Conservation (phyloP, 345 rosid species). For the Triadica sebifera region DNA sequence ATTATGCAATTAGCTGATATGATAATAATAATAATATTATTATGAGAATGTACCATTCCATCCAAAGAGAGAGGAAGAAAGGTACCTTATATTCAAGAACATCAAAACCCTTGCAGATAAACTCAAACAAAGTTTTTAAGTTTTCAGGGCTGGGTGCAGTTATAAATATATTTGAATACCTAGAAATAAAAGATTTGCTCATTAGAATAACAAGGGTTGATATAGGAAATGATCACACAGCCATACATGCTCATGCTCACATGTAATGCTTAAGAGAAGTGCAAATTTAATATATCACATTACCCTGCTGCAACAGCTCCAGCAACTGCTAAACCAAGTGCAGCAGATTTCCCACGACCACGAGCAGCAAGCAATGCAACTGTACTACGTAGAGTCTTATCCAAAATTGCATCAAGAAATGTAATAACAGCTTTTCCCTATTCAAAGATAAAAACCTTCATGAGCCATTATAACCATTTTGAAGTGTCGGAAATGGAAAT, state of each 20-base stretch:
- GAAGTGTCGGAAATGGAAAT: too few species aligned
- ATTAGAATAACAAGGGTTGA: slow-evolving; percentile 20
- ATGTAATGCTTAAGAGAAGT: neutral
- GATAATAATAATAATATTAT: neutral
- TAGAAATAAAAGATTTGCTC: slow-evolving; percentile 22
- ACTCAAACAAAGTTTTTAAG: slow-evolving; percentile 80
- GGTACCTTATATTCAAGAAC: slow-evolving; percentile 82
- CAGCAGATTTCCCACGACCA: slow-evolving; percentile 98
- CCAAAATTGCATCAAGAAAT: slow-evolving; percentile 89
- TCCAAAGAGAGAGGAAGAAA: slow-evolving; percentile 14
- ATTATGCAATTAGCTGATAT: neutral
- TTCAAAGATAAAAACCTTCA: slow-evolving; percentile 19
- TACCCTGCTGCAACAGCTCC: slow-evolving; percentile 98
- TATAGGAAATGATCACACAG: neutral
- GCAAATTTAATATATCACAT: neutral
- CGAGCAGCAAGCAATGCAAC: slow-evolving; percentile 96
- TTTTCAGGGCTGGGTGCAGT: slow-evolving; percentile 98
- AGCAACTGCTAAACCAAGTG: slow-evolving; percentile 86
- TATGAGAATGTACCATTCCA: neutral
- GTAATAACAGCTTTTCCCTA: slow-evolving; percentile 89
- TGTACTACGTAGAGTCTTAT: slow-evolving; percentile 79
- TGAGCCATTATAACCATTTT: slow-evolving; percentile 8
- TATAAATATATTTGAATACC: slow-evolving; percentile 90
- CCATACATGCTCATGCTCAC: neutral
- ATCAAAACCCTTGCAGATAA: slow-evolving; percentile 82